phyloP scores from a whole-genome alignment of 352 stramenopile genomes.

The Albugo laibachii region DNA sequence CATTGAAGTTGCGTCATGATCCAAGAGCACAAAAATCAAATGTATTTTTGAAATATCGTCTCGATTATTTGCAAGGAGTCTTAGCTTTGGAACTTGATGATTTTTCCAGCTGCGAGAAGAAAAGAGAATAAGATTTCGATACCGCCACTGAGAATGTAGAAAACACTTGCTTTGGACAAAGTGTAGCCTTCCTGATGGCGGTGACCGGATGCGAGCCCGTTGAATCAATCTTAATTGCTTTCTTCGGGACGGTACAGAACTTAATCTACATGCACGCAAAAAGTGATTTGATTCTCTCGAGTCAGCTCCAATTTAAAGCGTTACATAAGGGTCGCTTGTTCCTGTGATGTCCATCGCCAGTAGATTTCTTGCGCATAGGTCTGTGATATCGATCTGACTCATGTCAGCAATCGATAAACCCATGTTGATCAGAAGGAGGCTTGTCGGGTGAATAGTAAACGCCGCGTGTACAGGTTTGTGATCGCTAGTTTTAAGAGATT shows the following conservation, averaged over 20 bases:
- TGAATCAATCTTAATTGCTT: conserved; percentile 24
- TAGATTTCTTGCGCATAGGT: conserved; percentile 33
- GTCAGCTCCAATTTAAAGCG: background rate
- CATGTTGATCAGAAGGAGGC: conserved; percentile 9
- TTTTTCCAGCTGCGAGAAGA: conserved; percentile 24
- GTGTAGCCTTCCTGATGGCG: conserved; percentile 33
- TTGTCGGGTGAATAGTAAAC: conserved; percentile 26
- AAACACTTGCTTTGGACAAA: conserved; percentile 26
- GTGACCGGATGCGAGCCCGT: conserved; percentile 31
- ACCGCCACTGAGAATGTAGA: background rate
- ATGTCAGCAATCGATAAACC: conserved; percentile 12
- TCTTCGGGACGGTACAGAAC: conserved; percentile 41
- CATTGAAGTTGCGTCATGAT: conserved; percentile 55
- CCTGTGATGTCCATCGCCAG: conserved; percentile 54
- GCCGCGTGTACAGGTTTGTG: conserved; percentile 59
- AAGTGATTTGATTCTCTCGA: background rate
- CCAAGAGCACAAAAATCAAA: conserved; percentile 55
- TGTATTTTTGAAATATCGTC: conserved; percentile 38
- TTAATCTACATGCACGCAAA: conserved; percentile 22
- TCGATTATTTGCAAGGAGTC: conserved; percentile 24
- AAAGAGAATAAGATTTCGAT: background rate
- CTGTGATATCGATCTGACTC: conserved; percentile 29
- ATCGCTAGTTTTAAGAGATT: conserved; percentile 54
- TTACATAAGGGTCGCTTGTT: conserved; percentile 61
- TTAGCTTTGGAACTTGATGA: conserved; percentile 40